phyloP scores from a whole-genome alignment of 306 rosid genomes.

The Vigna trinervia region DNA sequence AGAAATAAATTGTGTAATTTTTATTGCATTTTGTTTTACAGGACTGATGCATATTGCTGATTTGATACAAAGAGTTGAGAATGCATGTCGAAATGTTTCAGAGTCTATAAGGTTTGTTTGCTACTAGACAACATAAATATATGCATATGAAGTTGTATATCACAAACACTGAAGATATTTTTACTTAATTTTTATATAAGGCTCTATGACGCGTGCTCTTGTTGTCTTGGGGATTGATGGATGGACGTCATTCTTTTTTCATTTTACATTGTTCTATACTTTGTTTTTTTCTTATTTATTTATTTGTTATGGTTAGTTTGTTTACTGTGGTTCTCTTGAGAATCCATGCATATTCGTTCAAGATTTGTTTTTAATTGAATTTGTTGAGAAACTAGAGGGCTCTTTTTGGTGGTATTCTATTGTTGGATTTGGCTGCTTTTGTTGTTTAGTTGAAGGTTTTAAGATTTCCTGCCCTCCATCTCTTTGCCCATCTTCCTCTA shows the following conservation, averaged over 20 bases:
- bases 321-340: conserved; percentile 22
- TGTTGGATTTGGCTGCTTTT: background rate
- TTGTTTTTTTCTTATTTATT: conserved; percentile 25
- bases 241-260: background rate
- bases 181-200: background rate
- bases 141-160: background rate
- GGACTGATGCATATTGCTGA: conserved; percentile 86
- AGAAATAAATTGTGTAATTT: background rate
- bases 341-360: background rate
- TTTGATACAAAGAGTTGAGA: conserved; percentile 74
- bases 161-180: conserved; percentile 31
- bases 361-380: conserved; percentile 5
- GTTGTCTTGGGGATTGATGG: conserved; percentile 28
- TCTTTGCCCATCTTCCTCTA: background rate
- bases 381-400: conserved; percentile 17
- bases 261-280: conserved; percentile 17
- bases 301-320: conserved; percentile 6
- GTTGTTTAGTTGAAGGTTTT: conserved; percentile 3
- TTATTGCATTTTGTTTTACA: conserved; percentile 46
- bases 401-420: background rate
- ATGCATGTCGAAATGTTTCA: conserved; percentile 79
- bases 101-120: conserved; percentile 76
- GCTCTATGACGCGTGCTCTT: conserved; percentile 10
- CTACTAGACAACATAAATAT: conserved; percentile 27
- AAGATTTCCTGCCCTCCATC: background rate